Evolutionary conservation across 176 grass and related monocot genomes (phyloP), one percentile per base, ranked within the genome.

Genomic region (Oryza meridionalis): DNA sequence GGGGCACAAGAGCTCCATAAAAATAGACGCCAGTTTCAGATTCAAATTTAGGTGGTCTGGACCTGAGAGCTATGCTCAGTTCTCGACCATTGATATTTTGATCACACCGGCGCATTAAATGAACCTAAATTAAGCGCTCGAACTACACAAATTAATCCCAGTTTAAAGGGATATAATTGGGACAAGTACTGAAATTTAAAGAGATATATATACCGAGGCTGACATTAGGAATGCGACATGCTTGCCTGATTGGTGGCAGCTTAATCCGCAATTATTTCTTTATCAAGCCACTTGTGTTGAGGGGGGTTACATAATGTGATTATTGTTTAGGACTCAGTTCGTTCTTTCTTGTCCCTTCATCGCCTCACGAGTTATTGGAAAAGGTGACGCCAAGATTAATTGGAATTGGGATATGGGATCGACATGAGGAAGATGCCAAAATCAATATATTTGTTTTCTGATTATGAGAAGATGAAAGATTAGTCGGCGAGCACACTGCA

Each of bases 171-270:
- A 62, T 9, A 62, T 62, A 62, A 62, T 10, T 10, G 2, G 58
- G 58, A 62, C 9, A 62, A n/a, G 5, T 58, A 62, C 17, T 61
- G 19, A 22, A n/a, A 24, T 9, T 9, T 62, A 62, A 22, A 15
- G 17, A 51, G 2, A 58, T 58, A 55, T 17, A 21, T 24, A 11
- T 62, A 62, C n/a, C 58, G 35, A 70, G 21, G 68, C 43, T 70
- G 69, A 71, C 38, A 44, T 71, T 71, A 24, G 19, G 69, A 71
- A 71, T 24, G 16, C 9, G 38, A 71, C 68, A 70, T 70, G 68
- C 16, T 32, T 31, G 11, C 6, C 17, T 11, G 37, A n/a, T 42
- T 43, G 38, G 33, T 9, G 15, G 68, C 69, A 24, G 11, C 19
- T n/a, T 11, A 71, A 42, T 71, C 44, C 38, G 1, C 21, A 22